Conservation (phyloP, 2,329 filamentous ascomycete species). For the Penicillium expansum region DNA sequence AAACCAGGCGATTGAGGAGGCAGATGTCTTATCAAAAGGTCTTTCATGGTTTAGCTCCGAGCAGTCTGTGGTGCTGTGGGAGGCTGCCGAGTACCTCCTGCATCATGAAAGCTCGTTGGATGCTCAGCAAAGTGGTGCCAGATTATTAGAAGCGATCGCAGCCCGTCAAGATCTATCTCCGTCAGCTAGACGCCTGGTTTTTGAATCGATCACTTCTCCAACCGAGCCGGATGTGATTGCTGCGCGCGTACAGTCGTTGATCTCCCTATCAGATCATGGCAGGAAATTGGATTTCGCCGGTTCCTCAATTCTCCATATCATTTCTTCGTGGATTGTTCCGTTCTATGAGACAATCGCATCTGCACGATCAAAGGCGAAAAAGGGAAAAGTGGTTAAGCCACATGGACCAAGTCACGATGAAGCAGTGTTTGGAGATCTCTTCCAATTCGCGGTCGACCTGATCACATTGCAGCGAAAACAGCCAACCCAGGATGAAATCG, state of each 20-base stretch:
- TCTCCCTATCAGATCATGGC: constrained; percentile 44
- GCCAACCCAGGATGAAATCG: constrained; percentile 36
- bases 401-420: constrained; percentile 36
- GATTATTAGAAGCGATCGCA: constrained; percentile 38
- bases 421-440: constrained; percentile 37
- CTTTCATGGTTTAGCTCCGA: constrained; percentile 40
- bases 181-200: constrained; percentile 33
- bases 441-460: constrained; percentile 44
- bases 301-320: constrained; percentile 39
- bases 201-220: constrained; percentile 36
- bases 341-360: constrained; percentile 39
- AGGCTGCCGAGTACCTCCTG: constrained; percentile 39
- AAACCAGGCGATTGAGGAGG: constrained; percentile 39
- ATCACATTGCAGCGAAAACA: constrained; percentile 43
- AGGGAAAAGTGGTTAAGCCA: constrained; percentile 32
- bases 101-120: constrained; percentile 36
- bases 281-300: constrained; percentile 43
- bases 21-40: constrained; percentile 34
- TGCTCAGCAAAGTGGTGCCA: constrained; percentile 36
- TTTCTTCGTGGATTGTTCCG: constrained; percentile 40
- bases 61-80: constrained; percentile 42
- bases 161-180: constrained; percentile 41
- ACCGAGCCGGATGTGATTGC: constrained; percentile 39
- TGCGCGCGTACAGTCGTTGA: constrained; percentile 39
- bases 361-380: constrained; percentile 39